A percentile compares a stretch with the other conserved stretches of the same genome.
Conservation (phyloP, 192 early-diverging fungal species). For the Geranomyces michiganensis region DNA sequence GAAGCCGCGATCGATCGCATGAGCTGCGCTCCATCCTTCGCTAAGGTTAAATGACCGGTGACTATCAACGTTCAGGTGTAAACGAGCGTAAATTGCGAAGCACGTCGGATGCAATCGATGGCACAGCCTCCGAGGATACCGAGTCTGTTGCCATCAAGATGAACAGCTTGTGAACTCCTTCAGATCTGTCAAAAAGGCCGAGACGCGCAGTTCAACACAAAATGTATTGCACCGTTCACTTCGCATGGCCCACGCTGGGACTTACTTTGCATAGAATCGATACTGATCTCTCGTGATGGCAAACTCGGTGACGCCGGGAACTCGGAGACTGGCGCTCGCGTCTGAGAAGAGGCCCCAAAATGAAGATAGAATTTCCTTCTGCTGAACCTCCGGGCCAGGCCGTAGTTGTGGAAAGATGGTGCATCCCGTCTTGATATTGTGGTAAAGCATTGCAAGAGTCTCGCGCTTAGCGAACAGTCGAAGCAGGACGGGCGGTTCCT, state of each 20-base stretch:
- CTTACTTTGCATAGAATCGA: slow-evolving; percentile 53
- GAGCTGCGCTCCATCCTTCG: too few relatives aligned
- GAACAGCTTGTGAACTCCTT: slow-evolving; percentile 58
- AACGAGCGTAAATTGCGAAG: slow-evolving; percentile 47
- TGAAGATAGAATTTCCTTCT: slow-evolving; percentile 53
- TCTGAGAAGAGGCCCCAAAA: slow-evolving; percentile 64
- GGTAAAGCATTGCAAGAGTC: slow-evolving; percentile 63
- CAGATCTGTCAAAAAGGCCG: slow-evolving; percentile 35
- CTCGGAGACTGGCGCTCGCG: slow-evolving; percentile 42
- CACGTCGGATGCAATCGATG: slow-evolving; percentile 46
- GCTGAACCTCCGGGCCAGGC: slow-evolving; percentile 63
- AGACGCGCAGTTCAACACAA: neutral
- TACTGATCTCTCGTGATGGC: slow-evolving; percentile 51
- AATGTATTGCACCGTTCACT: neutral
- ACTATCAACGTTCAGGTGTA: slow-evolving; percentile 29
- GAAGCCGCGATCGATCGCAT: too few relatives aligned
- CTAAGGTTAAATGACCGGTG: too few relatives aligned
- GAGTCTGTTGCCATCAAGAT: slow-evolving; percentile 51
- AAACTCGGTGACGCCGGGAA: slow-evolving; percentile 59
- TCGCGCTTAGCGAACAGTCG: slow-evolving; percentile 66
- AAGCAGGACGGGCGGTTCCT: slow-evolving; percentile 62
- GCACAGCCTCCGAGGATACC: slow-evolving; percentile 45
- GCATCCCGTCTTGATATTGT: slow-evolving; percentile 62
- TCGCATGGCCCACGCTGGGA: neutral
- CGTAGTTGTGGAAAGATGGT: slow-evolving; percentile 64